Base-by-base conservation (phyloP, 139 green algal species). In the Chlorella sp. region DNA sequence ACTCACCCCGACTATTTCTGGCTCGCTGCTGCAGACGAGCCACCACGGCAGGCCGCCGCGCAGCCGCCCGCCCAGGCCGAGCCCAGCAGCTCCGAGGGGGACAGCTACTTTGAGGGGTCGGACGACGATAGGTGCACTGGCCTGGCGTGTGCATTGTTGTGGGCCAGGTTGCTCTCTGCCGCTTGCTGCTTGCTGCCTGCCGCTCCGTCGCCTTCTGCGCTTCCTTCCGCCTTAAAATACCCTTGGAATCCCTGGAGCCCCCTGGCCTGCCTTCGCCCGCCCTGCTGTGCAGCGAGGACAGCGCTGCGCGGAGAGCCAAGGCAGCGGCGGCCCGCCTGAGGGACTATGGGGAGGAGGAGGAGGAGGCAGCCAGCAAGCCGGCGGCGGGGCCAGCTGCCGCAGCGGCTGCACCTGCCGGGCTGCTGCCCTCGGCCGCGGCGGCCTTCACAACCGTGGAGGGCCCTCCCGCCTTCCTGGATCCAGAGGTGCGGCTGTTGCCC, bases 381-480 rank as follows among this genome's bases (percentile, higher is more conserved):
- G 32, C n/a, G n/a, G 78, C 38, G 11, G 48, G 46, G 46, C n/a
- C 62, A 40, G 34, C 51, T 40, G 36, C 32, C 17, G 22, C 32
- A 2, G 62, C n/a, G 19, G 64, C 43, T 44, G 67, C 80, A 11
- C 32, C 46, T 24, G 22, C 32, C 16, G 72, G 43, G 13, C 26
- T n/a, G 43, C 73, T 88, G 44, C 85, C 78, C 28, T 85, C 85
- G 1, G 85, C 78, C 3, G 48, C 20, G 0, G 68, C 68, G 17
- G 85, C 85, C 32, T 88, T 88, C 68, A 73, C 54, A 1, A 36
- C 28, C 17, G 78, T 88, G 62, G 65, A 62, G 16, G 85, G 85
- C 0, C 75, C 76, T 0, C 85, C 85, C 2, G 85, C 77, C 0
- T 88, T 88, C 54, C 85, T 88, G 26, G 78, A 88, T 28, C 85